These are phyloP conservation scores for Wallacemonas sp. DNA, from an alignment of 208 protist genomes.

Conservation along the genomic window DNA sequence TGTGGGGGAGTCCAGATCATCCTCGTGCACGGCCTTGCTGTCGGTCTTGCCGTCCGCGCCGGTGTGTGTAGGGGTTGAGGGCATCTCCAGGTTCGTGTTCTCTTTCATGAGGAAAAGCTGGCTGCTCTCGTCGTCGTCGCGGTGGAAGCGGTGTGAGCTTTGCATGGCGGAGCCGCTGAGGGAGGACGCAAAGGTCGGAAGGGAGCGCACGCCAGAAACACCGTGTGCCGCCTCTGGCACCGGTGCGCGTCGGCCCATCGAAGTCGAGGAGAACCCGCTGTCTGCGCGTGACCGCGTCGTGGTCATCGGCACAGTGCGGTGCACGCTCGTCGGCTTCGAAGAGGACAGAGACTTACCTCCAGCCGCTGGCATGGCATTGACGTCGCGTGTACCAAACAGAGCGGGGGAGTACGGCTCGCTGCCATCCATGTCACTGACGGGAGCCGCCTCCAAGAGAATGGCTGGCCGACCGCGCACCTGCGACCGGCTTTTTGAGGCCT, in stretches of 20 bases:
- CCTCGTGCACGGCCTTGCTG: not conserved
- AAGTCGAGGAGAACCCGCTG: constrained; percentile 1
- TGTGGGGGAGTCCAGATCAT: not conserved
- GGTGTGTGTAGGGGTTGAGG: no score
- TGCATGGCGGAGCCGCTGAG: not conserved
- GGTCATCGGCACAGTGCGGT: not conserved
- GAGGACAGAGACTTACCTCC: not conserved
- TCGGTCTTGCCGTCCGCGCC: not conserved
- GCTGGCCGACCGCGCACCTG: constrained; percentile 35
- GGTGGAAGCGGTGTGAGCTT: constrained; percentile 9
- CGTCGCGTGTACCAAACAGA: constrained; percentile 21
- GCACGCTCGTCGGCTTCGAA: not conserved
- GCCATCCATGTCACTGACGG: constrained; percentile 1
- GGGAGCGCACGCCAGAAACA: not conserved
- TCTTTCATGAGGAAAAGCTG: constrained; percentile 4
- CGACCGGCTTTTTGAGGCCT: constrained; percentile 38
- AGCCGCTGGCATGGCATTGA: constrained; percentile 8
- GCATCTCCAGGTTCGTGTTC: constrained; percentile 10
- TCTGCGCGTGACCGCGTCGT: not conserved
- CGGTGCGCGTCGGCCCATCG: not conserved
- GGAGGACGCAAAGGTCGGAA: constrained; percentile 6
- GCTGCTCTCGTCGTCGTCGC: constrained; percentile 6
- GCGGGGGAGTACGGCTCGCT: constrained; percentile 5
- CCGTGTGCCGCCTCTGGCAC: not conserved
- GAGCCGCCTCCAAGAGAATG: constrained; percentile 35